These are phyloP conservation scores for Xerocomellus amylosporus DNA, from an alignment of 768 basidiomycete genomes.

Conservation along the genomic window DNA sequence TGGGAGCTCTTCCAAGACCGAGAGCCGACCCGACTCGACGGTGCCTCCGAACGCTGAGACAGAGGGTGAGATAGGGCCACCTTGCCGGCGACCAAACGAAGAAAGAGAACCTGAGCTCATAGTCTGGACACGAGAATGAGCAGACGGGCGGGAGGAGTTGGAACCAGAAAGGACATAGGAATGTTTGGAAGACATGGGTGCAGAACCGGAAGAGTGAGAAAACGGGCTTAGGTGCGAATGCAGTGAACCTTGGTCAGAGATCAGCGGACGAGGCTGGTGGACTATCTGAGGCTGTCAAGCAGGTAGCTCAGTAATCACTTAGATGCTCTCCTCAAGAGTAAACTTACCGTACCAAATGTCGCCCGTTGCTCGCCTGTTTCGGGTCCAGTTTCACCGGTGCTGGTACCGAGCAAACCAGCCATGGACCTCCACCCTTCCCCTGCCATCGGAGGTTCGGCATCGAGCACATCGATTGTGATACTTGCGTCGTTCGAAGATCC, in stretches of 20 bases:
- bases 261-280: constrained; percentile 38
- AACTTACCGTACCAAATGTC: constrained; percentile 64
- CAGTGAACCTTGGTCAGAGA: constrained; percentile 64
- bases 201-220: constrained; percentile 51
- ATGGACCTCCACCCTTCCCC: constrained; percentile 60
- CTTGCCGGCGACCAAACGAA: constrained; percentile 46
- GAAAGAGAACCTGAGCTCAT: constrained; percentile 44
- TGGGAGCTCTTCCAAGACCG: constrained; percentile 23
- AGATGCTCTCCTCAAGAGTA: not conserved
- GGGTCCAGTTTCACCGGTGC: constrained; percentile 14
- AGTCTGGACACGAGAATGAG: constrained; percentile 38
- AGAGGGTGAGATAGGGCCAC: constrained; percentile 43
- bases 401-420: constrained; percentile 27
- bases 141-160: constrained; percentile 52
- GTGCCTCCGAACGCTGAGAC: constrained; percentile 47
- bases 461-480: constrained; percentile 57
- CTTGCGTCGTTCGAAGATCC: constrained; percentile 32
- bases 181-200: constrained; percentile 45
- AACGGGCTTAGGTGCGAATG: constrained; percentile 56
- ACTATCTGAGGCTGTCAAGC: constrained; percentile 42
- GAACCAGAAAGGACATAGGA: constrained; percentile 48
- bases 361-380: constrained; percentile 40
- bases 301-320: constrained; percentile 12
- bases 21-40: constrained; percentile 21
- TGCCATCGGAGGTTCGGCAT: constrained; percentile 66